A percentile compares a stretch with the other conserved stretches of the same genome.
These are phyloP conservation scores for Venturia effusa DNA, from an alignment of 2,329 filamentous ascomycete genomes.

Conservation along the genomic window DNA sequence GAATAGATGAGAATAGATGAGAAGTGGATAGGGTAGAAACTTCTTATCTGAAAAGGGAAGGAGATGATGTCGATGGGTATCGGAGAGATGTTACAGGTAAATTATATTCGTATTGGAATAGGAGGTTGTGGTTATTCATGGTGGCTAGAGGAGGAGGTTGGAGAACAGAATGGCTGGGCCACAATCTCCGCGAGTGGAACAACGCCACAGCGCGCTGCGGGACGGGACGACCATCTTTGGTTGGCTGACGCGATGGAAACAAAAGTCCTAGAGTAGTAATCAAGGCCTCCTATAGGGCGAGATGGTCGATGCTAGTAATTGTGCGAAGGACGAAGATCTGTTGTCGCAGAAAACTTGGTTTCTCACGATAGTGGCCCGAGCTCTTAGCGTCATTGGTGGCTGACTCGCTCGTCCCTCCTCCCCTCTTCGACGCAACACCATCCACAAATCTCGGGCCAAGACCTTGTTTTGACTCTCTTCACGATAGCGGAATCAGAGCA, in stretches of 20 bases:
- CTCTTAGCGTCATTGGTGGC: too few species aligned
- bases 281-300: neutral
- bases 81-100: neutral
- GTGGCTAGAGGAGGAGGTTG: neutral
- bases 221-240: neutral
- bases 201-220: neutral
- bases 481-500: neutral
- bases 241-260: neutral
- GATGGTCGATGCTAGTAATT: neutral
- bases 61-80: neutral
- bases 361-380: neutral
- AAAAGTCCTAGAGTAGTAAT: too few species aligned
- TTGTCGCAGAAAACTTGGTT: neutral
- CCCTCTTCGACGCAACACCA: neutral
- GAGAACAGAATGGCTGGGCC: neutral
- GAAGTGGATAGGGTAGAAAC: too few species aligned
- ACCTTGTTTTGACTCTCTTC: neutral
- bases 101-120: neutral
- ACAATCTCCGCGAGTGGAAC: neutral
- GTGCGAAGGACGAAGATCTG: neutral
- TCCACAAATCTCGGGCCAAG: neutral
- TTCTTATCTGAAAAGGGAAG: neutral
- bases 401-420: too few species aligned
- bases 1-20: neutral
- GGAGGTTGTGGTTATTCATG: neutral